These are phyloP conservation scores for Chytridiales sp. DNA, from an alignment of 371 early-diverging fungal species.

Conservation along the genomic window DNA sequence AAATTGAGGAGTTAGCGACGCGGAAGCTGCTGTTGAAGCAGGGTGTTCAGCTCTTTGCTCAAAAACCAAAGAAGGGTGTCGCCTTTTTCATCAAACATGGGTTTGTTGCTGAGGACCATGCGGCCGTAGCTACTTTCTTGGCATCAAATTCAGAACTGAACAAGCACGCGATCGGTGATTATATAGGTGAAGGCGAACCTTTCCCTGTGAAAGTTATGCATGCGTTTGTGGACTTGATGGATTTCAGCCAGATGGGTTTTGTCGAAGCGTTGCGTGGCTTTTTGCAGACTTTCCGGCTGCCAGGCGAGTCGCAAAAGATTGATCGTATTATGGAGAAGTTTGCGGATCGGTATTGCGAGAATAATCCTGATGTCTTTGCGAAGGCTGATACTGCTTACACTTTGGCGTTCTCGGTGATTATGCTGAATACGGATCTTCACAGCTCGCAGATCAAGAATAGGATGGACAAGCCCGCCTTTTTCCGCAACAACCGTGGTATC, in stretches of 20 bases:
- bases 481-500: slow-evolving; percentile 58
- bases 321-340: slow-evolving; percentile 67
- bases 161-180: slow-evolving; percentile 56
- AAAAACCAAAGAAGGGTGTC: slow-evolving; percentile 49
- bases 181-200: slow-evolving; percentile 50
- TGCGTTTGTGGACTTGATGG: slow-evolving; percentile 54
- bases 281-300: slow-evolving; percentile 62
- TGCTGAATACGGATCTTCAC: slow-evolving; percentile 69
- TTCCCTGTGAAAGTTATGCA: slow-evolving; percentile 53
- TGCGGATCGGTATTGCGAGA: slow-evolving; percentile 58
- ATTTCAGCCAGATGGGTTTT: slow-evolving; percentile 55
- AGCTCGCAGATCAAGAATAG: slow-evolving; percentile 58
- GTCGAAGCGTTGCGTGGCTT: slow-evolving; percentile 60
- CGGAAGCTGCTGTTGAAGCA: slow-evolving; percentile 42
- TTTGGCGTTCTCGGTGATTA: slow-evolving; percentile 65
- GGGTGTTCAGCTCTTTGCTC: slow-evolving; percentile 47
- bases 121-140: slow-evolving; percentile 43
- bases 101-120: slow-evolving; percentile 30
- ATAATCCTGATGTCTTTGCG: slow-evolving; percentile 53
- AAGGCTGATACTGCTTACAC: slow-evolving; percentile 63
- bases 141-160: slow-evolving; percentile 33
- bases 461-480: slow-evolving; percentile 58
- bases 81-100: slow-evolving; percentile 40
- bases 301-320: slow-evolving; percentile 68
- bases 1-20: slow-evolving; percentile 40